Percentiles rank a stretch among this genome's conserved stretches.
Conservation (phyloP, 169 alveolate genomes). For the Eimeria zaria region DNA sequence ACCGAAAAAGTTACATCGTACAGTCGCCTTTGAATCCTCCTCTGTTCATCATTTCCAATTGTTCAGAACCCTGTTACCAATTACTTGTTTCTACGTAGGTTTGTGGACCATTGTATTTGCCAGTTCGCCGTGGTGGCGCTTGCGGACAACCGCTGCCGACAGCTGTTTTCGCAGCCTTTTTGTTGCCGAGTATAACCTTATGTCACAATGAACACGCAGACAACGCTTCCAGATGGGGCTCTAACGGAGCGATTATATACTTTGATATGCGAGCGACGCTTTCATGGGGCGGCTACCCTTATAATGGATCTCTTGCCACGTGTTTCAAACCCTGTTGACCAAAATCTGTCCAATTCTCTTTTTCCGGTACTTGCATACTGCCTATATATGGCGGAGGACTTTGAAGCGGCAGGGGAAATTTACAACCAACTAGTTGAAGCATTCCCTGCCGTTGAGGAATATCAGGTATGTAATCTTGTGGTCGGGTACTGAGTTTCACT, state of each 20-base stretch:
- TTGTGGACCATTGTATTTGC: neutral
- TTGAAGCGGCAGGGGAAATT: slow-evolving; percentile 46
- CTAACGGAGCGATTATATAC: slow-evolving; percentile 46
- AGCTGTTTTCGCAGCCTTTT: neutral
- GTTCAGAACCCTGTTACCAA: neutral
- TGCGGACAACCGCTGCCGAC: neutral
- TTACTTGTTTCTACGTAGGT: neutral
- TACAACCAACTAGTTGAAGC: slow-evolving; percentile 34
- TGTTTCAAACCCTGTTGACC: neutral
- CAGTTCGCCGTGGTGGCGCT: neutral
- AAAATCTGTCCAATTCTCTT: neutral
- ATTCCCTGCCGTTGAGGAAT: slow-evolving; percentile 58
- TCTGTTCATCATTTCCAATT: neutral
- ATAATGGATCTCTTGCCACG: slow-evolving; percentile 19
- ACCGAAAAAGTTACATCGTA: neutral
- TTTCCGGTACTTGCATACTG: slow-evolving; percentile 62
- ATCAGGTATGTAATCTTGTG: neutral
- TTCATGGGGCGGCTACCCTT: neutral
- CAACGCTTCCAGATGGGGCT: slow-evolving; percentile 37
- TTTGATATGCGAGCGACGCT: slow-evolving; percentile 9
- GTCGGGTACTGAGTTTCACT: neutral
- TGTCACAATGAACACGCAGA: neutral
- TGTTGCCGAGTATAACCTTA: too few species aligned
- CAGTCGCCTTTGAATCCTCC: too few species aligned
- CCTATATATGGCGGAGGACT: slow-evolving; percentile 36